Conservation (phyloP, 164 flowering plant species). For the Houttuynia cordata region DNA sequence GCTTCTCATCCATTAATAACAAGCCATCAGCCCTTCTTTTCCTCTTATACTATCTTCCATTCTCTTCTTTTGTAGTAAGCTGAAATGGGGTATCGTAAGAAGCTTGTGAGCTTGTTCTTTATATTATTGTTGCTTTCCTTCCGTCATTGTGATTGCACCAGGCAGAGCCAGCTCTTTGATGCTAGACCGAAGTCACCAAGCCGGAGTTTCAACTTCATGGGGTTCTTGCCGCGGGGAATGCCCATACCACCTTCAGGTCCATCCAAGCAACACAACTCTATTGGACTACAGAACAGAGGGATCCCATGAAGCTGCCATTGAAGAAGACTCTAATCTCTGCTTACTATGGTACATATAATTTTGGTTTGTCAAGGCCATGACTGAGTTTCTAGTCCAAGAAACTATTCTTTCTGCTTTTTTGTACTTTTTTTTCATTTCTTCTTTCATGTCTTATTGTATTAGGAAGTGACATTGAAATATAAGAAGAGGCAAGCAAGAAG, state of each 20-base stretch:
- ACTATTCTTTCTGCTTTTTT: background rate
- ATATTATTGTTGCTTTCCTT: constrained; percentile 18
- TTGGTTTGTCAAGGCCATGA: no score
- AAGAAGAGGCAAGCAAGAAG: background rate
- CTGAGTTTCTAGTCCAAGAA: no score
- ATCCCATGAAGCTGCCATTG: constrained; percentile 20
- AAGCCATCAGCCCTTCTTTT: no score
- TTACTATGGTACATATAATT: no score
- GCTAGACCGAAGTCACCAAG: constrained; percentile 16
- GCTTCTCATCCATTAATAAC: background rate
- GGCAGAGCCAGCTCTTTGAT: constrained; percentile 20
- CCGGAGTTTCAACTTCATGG: constrained; percentile 28
- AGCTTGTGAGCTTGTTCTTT: constrained; percentile 12
- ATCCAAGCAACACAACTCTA: constrained; percentile 58
- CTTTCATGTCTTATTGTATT: background rate
- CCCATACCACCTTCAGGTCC: constrained; percentile 61
- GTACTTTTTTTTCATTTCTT: no score
- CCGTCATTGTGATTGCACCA: constrained; percentile 30
- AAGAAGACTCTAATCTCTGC: background rate
- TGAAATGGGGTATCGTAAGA: constrained; percentile 17
- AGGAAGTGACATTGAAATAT: background rate
- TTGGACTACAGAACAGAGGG: constrained; percentile 41
- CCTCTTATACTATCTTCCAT: no score
- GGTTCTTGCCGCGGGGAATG: constrained; percentile 47
- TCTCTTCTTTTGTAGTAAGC: no score